A percentile compares a stretch with the other conserved stretches of the same genome.
Conservation (phyloP, 1,284 basidiomycete species). For the Irpex sp. region DNA sequence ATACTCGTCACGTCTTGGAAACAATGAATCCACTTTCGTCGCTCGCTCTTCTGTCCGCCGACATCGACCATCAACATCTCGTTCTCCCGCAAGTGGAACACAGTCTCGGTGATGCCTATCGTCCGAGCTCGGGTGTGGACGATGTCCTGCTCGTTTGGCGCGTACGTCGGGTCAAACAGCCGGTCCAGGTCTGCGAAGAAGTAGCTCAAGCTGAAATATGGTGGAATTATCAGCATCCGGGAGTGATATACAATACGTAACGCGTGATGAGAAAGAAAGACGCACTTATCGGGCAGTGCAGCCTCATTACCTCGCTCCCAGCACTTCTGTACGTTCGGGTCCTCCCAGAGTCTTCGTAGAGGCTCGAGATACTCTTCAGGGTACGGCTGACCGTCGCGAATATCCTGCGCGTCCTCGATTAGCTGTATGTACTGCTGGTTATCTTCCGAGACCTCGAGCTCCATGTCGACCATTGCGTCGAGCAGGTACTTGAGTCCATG, state of each 20-base stretch:
- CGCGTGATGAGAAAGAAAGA: background rate
- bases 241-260: background rate
- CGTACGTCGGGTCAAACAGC: constrained; percentile 71
- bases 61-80: constrained; percentile 89
- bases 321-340: constrained; percentile 71
- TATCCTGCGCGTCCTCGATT: constrained; percentile 65
- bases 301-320: constrained; percentile 81
- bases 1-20: constrained; percentile 88
- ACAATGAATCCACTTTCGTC: constrained; percentile 87
- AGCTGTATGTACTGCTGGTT: constrained; percentile 56
- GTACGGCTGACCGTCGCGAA: constrained; percentile 80
- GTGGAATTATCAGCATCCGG: constrained; percentile 10
- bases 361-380: constrained; percentile 63
- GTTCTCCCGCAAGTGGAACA: constrained; percentile 71
- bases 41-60: constrained; percentile 86
- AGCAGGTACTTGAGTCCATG: constrained; percentile 81
- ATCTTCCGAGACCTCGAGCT: constrained; percentile 62
- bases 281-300: constrained; percentile 84
- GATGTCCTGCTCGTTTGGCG: constrained; percentile 81
- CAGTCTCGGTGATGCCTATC: constrained; percentile 92
- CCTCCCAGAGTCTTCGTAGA: constrained; percentile 75
- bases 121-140: constrained; percentile 85
- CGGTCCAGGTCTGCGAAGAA: constrained; percentile 80
- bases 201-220: constrained; percentile 48
- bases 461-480: constrained; percentile 88